Evolutionary conservation across 177 flowering plant species (phyloP).

Genomic region (Vitis hybrid): DNA sequence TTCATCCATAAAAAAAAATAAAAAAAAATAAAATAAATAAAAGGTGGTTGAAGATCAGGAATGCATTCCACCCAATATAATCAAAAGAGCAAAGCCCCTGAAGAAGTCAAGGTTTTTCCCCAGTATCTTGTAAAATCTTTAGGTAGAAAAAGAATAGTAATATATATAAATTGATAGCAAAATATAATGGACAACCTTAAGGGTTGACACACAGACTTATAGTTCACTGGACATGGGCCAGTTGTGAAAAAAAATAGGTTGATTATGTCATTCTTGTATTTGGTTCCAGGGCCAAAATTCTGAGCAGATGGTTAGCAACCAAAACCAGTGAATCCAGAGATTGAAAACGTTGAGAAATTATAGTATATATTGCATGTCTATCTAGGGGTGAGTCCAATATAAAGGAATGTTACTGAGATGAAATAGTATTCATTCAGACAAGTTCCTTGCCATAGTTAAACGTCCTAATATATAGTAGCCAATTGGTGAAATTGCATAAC

Average conservation of each 20-base stretch:
- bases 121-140: too few relatives aligned
- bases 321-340: background rate
- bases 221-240: background rate
- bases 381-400: background rate
- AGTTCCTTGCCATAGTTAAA: background rate
- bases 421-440: background rate
- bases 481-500: background rate
- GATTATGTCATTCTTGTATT: background rate
- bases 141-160: background rate
- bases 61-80: too few relatives aligned
- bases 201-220: background rate
- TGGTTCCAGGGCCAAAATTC: background rate
- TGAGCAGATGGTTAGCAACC: background rate
- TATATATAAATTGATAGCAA: background rate
- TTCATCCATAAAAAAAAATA: background rate
- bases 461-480: background rate
- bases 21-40: background rate
- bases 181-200: background rate
- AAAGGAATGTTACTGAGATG: too few relatives aligned
- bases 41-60: background rate
- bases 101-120: too few relatives aligned
- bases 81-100: too few relatives aligned
- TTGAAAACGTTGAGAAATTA: background rate
- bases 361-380: background rate
- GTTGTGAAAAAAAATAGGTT: background rate